A percentile compares a stretch with the other conserved stretches of the same genome.
Evolutionary conservation across 306 rosid species (phyloP).

Genomic region (Vigna reflexopilosa): DNA sequence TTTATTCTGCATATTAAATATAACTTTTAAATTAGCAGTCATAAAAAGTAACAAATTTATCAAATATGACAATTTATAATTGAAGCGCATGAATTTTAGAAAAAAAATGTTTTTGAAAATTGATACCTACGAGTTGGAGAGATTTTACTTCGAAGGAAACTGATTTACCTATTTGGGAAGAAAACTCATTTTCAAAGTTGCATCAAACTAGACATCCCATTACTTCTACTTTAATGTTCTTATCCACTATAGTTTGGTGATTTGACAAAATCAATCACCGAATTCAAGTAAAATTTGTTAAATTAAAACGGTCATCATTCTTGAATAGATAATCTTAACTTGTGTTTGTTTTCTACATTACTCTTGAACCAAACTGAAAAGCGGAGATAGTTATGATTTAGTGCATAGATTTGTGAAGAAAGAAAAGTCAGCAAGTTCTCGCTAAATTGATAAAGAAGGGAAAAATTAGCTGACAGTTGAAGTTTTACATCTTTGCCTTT

Average conservation of each 20-base stretch:
- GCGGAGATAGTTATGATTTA: too few relatives aligned
- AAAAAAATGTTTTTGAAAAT: not conserved
- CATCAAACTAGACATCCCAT: not conserved
- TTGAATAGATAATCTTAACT: not conserved
- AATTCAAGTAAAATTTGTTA: conserved; percentile 11
- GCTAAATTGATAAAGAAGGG: too few relatives aligned
- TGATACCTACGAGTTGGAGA: not conserved
- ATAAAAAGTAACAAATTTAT: too few relatives aligned
- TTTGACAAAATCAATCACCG: not conserved
- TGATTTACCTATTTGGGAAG: not conserved
- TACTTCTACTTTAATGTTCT: not conserved
- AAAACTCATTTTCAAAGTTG: not conserved
- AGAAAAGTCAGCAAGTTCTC: too few relatives aligned
- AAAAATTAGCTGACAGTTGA: too few relatives aligned
- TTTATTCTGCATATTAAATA: too few relatives aligned
- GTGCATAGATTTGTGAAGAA: too few relatives aligned
- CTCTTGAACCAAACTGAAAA: too few relatives aligned
- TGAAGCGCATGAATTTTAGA: not conserved
- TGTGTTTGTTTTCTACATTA: too few relatives aligned
- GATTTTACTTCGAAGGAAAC: not conserved
- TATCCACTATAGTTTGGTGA: not conserved
- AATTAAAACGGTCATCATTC: not conserved
- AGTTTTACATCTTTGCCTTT: too few relatives aligned
- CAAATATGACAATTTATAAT: too few relatives aligned
- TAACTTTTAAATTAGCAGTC: too few relatives aligned